Conservation (phyloP, 2,329 filamentous ascomycete species). For the Didymella pinodella region DNA sequence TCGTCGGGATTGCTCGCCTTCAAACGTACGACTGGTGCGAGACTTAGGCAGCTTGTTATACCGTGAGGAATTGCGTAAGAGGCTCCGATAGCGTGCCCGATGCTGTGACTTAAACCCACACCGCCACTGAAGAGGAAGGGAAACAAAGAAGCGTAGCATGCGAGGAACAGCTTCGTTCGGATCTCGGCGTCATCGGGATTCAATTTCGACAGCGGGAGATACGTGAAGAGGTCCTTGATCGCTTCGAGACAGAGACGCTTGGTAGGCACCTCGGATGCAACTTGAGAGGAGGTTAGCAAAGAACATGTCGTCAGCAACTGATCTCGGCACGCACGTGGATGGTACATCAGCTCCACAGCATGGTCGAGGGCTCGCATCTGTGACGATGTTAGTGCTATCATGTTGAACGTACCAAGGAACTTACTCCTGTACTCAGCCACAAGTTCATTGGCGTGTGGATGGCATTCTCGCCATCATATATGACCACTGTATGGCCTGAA, state of each 20-base stretch:
- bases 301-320: no score
- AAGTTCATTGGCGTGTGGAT: constrained; percentile 60
- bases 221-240: constrained; percentile 60
- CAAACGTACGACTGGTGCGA: constrained; percentile 62
- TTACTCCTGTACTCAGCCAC: constrained; percentile 60
- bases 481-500: constrained; percentile 50
- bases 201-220: constrained; percentile 59
- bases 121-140: constrained; percentile 59
- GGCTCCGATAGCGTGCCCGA: constrained; percentile 62
- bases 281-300: no score
- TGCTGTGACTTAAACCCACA: constrained; percentile 58
- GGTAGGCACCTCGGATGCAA: constrained; percentile 59
- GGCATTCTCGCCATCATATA: constrained; percentile 63
- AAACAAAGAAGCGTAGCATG: constrained; percentile 60
- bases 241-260: constrained; percentile 58
- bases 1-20: constrained; percentile 58
- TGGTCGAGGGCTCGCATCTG: constrained; percentile 63
- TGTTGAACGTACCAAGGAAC: constrained; percentile 4
- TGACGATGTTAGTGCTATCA: constrained; percentile 11
- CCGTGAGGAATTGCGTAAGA: constrained; percentile 66
- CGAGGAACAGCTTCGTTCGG: constrained; percentile 62
- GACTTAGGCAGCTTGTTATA: constrained; percentile 62
- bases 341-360: constrained; percentile 63
- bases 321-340: constrained; percentile 48
- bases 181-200: constrained; percentile 57